These are phyloP conservation scores for Pinus tabuliformis DNA, from an alignment of 75 land plant species.

Conservation along the genomic window DNA sequence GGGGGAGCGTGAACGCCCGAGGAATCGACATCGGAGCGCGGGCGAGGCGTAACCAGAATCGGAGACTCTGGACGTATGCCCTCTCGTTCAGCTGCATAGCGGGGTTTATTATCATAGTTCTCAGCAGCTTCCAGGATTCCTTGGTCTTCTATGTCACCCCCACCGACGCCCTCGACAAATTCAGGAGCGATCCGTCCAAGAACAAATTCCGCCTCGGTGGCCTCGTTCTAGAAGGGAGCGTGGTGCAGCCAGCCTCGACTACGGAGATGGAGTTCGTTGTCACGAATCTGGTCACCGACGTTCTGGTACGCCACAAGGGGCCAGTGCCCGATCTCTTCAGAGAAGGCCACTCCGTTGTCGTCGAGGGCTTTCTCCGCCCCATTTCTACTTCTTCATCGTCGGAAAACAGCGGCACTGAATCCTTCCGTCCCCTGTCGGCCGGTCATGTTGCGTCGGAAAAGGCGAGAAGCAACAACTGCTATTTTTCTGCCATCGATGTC, in stretches of 20 bases:
- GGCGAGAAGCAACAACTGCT: conserved; percentile 57
- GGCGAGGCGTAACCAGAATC: conserved; percentile 72
- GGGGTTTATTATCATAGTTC: conserved; percentile 62
- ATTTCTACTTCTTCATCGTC: neutral
- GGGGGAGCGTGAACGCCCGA: conserved; percentile 11
- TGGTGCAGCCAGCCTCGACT: conserved; percentile 47
- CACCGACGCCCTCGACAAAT: conserved; percentile 62
- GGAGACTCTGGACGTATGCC: conserved; percentile 79
- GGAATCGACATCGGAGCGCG: conserved; percentile 69
- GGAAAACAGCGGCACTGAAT: neutral
- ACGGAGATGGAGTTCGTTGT: conserved; percentile 76
- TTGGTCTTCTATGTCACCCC: conserved; percentile 75
- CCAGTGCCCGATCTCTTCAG: conserved; percentile 77
- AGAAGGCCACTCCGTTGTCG: conserved; percentile 90
- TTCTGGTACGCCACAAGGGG: conserved; percentile 68
- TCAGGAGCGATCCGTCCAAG: conserved; percentile 41
- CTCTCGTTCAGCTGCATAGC: conserved; percentile 60
- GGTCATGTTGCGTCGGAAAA: conserved; percentile 26
- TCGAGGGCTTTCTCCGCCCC: conserved; percentile 72
- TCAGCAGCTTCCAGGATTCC: conserved; percentile 67
- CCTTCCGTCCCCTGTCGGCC: neutral
- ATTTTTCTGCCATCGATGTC: conserved; percentile 71
- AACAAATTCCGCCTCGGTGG: conserved; percentile 75
- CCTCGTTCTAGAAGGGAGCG: conserved; percentile 75
- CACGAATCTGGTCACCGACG: conserved; percentile 73